Percentiles rank a stretch among this genome's conserved stretches.
Conservation (phyloP, 148 eudicot species). For the Gaultheria prostrata region DNA sequence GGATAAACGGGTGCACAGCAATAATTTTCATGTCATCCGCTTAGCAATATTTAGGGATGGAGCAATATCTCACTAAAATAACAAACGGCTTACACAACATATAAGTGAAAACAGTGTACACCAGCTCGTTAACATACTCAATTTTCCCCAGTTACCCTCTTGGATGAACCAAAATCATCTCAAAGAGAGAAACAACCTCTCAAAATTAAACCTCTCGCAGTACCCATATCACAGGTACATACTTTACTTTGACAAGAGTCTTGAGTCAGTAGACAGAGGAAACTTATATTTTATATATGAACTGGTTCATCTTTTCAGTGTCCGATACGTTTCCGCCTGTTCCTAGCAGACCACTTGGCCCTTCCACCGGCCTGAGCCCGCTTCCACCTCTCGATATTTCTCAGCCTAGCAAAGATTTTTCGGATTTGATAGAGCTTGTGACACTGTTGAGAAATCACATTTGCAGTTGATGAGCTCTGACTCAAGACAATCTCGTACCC, state of each 20-base stretch:
- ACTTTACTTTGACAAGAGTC: background rate
- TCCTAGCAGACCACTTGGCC: constrained; percentile 31
- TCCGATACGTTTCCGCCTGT: constrained; percentile 34
- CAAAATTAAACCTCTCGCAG: constrained; percentile 6
- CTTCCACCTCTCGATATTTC: constrained; percentile 62
- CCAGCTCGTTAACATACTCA: background rate
- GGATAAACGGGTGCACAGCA: background rate
- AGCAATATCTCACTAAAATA: background rate
- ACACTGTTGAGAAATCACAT: constrained; percentile 61
- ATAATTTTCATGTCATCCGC: background rate
- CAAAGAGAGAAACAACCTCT: constrained; percentile 30
- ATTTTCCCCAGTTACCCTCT: constrained; percentile 22
- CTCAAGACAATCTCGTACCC: constrained; percentile 67
- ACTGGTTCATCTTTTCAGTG: constrained; percentile 8
- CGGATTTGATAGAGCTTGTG: constrained; percentile 51
- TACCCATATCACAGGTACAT: background rate
- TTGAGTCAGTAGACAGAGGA: no score
- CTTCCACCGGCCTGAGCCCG: constrained; percentile 49
- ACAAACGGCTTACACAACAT: background rate
- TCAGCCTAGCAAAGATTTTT: constrained; percentile 56
- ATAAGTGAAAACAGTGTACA: background rate
- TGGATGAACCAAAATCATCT: constrained; percentile 45
- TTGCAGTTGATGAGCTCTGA: constrained; percentile 56
- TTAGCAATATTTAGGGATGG: background rate
- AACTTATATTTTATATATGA: background rate